Evolutionary conservation across 768 basidiomycete species (phyloP), one percentile per base, ranked within the genome.

Genomic region (Lactifluus pinguis): DNA sequence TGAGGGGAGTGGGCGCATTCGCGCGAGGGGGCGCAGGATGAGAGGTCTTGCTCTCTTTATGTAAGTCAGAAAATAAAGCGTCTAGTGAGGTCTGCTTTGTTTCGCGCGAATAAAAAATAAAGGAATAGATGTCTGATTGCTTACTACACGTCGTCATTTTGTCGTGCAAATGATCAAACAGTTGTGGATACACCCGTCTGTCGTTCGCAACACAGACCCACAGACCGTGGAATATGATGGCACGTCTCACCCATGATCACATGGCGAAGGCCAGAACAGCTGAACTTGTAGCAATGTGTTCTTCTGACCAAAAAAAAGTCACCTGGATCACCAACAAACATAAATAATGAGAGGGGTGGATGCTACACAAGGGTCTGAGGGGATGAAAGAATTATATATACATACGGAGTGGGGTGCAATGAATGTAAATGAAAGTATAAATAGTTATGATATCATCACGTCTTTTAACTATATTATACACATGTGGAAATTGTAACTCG

Each of bases 81-180:
- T 39, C 41, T 45, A 52, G 52, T 47, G 56, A 62, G 56, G 58
- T 58, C 61, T 58, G 57, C 61, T 14, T 56, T 62, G 61, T 49
- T 30, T 42, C 21, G 54, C 42, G n/a, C 47, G 42, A n/a, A 41
- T 10, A 3, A 34, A 42, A 29, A 42, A 57, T n/a, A 29, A 39
- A 14, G 3, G 25, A 30, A 15, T 3, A 14, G 14, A 30, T 34
- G 49, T 1, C 51, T 32, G 19, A 44, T 21, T 17, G 17, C 25
- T 50, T 29, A 15, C 50, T 11, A 44, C n/a, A 42, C 41, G 41
- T 6, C 41, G 41, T 25, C 25, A 42, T 17, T 42, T 8, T 42
- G 41, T 30, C 2, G 34, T 38, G 38, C 51, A 5, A 21, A 8
- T 38, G 13, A 17, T 29, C 15, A 44, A 44, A n/a, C 34, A 32